Evolutionary conservation across 495 filamentous ascomycete genomes (phyloP).

Genomic region (Margaritispora aquatica): DNA sequence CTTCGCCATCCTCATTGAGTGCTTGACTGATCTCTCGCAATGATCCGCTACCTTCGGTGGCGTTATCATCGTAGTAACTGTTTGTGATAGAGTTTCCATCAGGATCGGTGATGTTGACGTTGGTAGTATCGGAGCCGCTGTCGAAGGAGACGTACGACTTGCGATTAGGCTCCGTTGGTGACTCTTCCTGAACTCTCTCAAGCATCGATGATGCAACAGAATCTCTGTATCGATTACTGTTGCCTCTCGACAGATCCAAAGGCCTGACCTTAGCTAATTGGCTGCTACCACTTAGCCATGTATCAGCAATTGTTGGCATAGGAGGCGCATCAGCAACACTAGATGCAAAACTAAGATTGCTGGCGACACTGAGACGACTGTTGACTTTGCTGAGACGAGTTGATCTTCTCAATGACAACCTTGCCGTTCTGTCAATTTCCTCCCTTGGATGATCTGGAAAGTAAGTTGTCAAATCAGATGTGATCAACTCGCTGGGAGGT

Average conservation of each 20-base stretch:
- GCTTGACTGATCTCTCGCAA: conserved; percentile 52
- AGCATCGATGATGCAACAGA: conserved; percentile 83
- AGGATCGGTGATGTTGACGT: conserved; percentile 65
- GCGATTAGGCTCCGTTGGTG: conserved; percentile 78
- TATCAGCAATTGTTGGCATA: conserved; percentile 93
- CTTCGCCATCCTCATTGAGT: conserved; percentile 82
- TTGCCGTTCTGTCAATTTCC: conserved; percentile 88
- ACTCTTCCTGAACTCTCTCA: conserved; percentile 81
- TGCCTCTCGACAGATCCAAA: conserved; percentile 36
- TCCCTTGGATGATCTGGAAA: conserved; percentile 93
- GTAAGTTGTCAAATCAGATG: conserved; percentile 89
- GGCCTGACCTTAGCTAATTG: conserved; percentile 43
- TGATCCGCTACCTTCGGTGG: conserved; percentile 53
- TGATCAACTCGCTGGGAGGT: conserved; percentile 95
- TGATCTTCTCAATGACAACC: conserved; percentile 84
- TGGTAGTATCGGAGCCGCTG: conserved; percentile 61
- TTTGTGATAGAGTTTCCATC: conserved; percentile 56
- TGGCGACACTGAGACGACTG: conserved; percentile 86
- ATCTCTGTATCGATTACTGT: conserved; percentile 62
- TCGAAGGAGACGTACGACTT: conserved; percentile 97
- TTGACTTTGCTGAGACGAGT: conserved; percentile 84
- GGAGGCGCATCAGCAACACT: conserved; percentile 85
- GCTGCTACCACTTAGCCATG: conserved; percentile 67
- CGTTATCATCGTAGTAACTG: conserved; percentile 81
- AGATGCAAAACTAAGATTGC: conserved; percentile 87